Base-by-base conservation (phyloP, 2,329 filamentous ascomycete genomes). In the Fusarium subglutinans region DNA sequence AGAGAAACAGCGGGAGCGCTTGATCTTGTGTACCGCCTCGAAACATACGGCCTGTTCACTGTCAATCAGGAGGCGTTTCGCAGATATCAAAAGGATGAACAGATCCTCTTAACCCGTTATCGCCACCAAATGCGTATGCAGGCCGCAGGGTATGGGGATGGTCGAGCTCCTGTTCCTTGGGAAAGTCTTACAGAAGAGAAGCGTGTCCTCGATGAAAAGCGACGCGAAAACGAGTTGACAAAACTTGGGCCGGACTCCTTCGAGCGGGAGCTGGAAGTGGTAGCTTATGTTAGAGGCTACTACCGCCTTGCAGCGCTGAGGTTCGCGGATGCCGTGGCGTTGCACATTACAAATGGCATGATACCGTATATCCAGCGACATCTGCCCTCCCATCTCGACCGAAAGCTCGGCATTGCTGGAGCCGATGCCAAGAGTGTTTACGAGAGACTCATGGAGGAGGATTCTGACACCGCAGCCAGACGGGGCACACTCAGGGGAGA, bases 271-370 rank as follows among this genome's bases (percentile, higher is more conserved):
- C 80, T 95, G 2, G 84, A 87, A 14, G 88, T 92, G 1, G 88
- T 92, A 0, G 86, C 90, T 0, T 90, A 90, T 8, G 86, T 93
- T 50, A 85, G 91, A 0, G 91, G 88, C 0, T 95, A 94, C 79
- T 95, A 95, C 77, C 86, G 89, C 53, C 87, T 92, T 9, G 92
- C 93, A 0, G 88, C 90, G 0, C 82, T 86, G 40, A 87, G 92
- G 4, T 92, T 94, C 75, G 85, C 90, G 2, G 92, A 95, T 63
- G 80, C 82, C 5, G 82, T 86, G 12, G 82, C 84, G 3, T 83
- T 88, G 30, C 83, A 86, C 54, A 80, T 89, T 61, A 83, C 86
- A 17, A 86, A 85, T 15, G 84, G 86, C 8, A 83, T 88, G 78
- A 83, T 89, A 11, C 87, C 87, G 0, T 79, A 82, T 7, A 83